Percentiles rank a stretch among this genome's conserved stretches.
These are phyloP conservation scores for Tetradesmus obliquus DNA, from an alignment of 139 green algal genomes.

Conservation along the genomic window DNA sequence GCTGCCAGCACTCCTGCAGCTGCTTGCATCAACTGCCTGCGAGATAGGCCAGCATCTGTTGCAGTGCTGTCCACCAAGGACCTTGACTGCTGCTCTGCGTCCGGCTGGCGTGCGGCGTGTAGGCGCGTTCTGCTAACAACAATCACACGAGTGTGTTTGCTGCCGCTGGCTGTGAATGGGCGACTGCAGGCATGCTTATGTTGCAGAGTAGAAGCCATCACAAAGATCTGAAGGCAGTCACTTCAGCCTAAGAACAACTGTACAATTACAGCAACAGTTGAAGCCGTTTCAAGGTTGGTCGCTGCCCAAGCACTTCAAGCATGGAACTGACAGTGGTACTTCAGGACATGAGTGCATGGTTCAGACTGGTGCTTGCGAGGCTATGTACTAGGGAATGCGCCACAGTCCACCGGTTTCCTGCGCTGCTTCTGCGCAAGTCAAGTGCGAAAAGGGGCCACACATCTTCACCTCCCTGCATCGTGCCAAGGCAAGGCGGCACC, in stretches of 20 bases:
- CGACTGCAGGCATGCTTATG: neutral
- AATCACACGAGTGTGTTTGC: neutral
- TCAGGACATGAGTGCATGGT: neutral
- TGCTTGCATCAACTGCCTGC: conserved; percentile 12
- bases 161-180: neutral
- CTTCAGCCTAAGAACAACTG: neutral
- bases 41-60: conserved; percentile 12
- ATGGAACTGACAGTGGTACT: neutral
- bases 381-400: neutral
- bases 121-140: conserved; percentile 3
- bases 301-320: neutral
- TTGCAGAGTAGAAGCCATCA: neutral
- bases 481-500: neutral
- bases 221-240: neutral
- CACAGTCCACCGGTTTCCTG: neutral
- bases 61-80: neutral
- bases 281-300: neutral
- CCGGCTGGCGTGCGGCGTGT: neutral
- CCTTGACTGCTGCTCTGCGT: neutral
- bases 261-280: too few relatives aligned
- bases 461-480: neutral
- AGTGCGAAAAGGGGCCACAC: neutral
- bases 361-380: neutral
- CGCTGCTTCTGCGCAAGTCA: neutral
- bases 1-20: conserved; percentile 13